Evolutionary conservation across 2,329 filamentous ascomycete species (phyloP).

Genomic region (Myrmaecium sp.): DNA sequence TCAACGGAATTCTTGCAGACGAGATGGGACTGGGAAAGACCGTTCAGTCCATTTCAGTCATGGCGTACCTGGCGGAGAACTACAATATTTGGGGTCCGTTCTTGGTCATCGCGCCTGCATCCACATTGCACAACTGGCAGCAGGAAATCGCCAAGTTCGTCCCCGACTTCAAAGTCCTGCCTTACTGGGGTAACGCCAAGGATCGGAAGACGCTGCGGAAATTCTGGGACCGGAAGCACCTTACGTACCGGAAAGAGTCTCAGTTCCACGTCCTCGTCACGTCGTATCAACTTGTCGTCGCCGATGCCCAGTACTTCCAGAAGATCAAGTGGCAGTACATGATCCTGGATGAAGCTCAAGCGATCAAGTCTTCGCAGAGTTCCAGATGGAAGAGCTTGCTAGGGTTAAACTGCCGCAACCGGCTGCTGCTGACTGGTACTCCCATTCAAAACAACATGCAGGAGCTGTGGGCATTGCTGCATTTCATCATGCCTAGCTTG

Average conservation of each 20-base stretch:
- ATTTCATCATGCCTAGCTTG: constrained; percentile 99
- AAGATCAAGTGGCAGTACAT: constrained; percentile 99
- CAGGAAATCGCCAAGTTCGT: constrained; percentile 95
- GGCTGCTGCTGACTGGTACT: constrained; percentile 83
- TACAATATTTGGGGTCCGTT: constrained; percentile 98
- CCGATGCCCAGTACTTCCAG: constrained; percentile 93
- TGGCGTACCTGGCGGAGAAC: constrained; percentile 94
- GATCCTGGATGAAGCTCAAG: constrained; percentile 96
- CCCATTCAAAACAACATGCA: constrained; percentile 99
- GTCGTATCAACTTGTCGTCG: constrained; percentile 92
- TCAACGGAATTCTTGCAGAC: constrained; percentile 96
- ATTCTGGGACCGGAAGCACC: constrained; percentile 97
- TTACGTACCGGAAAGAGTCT: constrained; percentile 83
- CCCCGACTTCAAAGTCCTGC: constrained; percentile 81
- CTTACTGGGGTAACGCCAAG: constrained; percentile 90
- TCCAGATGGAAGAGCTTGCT: constrained; percentile 93
- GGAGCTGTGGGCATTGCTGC: constrained; percentile 88
- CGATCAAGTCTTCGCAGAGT: constrained; percentile 94
- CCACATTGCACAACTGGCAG: constrained; percentile 97
- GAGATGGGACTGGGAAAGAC: constrained; percentile 99
- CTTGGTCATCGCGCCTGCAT: constrained; percentile 87
- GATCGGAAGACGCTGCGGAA: constrained; percentile 94
- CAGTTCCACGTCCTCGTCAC: constrained; percentile 94
- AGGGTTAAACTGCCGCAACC: constrained; percentile 87
- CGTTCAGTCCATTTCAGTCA: constrained; percentile 96